Evolutionary conservation across 192 early-diverging fungal species (phyloP).

Genomic region (Coemansia reversa): DNA sequence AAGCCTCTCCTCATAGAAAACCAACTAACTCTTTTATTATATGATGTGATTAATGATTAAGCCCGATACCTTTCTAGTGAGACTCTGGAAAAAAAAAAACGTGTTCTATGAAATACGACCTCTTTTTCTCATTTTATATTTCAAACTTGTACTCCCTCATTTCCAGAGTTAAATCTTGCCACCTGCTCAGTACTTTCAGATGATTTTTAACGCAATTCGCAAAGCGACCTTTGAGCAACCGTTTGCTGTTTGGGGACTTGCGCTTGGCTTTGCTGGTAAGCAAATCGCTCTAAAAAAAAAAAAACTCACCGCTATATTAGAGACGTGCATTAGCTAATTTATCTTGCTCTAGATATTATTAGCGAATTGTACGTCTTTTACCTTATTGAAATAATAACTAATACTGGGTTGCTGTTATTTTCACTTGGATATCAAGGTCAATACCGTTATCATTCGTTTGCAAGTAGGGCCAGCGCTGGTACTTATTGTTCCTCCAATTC

Average conservation of each 20-base stretch:
- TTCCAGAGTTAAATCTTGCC: too few species aligned
- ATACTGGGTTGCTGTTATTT: not conserved
- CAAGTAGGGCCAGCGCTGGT: slow-evolving; percentile 42
- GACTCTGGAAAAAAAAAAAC: too few species aligned
- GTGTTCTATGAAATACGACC: too few species aligned
- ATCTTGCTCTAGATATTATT: too few species aligned
- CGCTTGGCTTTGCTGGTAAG: slow-evolving; percentile 45
- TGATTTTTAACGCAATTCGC: slow-evolving; percentile 45
- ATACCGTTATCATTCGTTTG: not conserved
- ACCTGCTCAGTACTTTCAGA: slow-evolving; percentile 4
- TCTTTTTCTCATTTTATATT: too few species aligned
- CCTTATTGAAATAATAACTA: not conserved
- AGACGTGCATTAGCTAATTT: not conserved
- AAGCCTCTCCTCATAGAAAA: too few species aligned
- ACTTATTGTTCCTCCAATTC: slow-evolving; percentile 37
- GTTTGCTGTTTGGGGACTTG: slow-evolving; percentile 51
- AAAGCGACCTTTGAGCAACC: slow-evolving; percentile 45
- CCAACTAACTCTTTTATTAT: too few species aligned
- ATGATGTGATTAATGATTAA: too few species aligned
- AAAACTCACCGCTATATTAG: too few species aligned
- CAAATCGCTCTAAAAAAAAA: not conserved
- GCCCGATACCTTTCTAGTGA: too few species aligned
- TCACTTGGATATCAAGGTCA: not conserved
- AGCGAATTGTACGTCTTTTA: not conserved
- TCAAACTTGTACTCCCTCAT: too few species aligned